Percentiles rank a stretch among this genome's conserved stretches.
Conservation (phyloP, 441 rosid species). For the Capsella rubella region DNA sequence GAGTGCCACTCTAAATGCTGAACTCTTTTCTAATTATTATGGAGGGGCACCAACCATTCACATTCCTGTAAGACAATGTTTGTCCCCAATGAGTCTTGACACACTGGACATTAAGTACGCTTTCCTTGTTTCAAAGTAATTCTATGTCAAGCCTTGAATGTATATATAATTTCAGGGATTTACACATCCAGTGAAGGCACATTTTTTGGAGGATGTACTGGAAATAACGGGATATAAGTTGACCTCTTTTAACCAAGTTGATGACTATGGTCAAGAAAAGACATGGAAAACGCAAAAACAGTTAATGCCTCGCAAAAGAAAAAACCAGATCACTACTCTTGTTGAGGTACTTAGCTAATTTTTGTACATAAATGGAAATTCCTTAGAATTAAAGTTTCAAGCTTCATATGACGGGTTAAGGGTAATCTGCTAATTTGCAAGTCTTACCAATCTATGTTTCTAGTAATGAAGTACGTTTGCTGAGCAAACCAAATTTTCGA, state of each 20-base stretch:
- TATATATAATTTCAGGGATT: constrained; percentile 67
- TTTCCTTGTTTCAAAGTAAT: not conserved
- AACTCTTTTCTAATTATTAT: constrained; percentile 88
- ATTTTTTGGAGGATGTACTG: constrained; percentile 88
- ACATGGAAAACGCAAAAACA: constrained; percentile 98
- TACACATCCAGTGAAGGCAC: constrained; percentile 84
- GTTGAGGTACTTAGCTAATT: constrained; percentile 75
- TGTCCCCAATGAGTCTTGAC: constrained; percentile 30
- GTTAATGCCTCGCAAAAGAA: constrained; percentile 87
- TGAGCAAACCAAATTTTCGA: constrained; percentile 21
- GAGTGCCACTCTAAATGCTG: constrained; percentile 99
- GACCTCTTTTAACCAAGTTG: constrained; percentile 91
- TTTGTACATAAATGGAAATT: constrained; percentile 16
- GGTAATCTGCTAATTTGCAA: constrained; percentile 2
- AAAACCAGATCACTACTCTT: constrained; percentile 89
- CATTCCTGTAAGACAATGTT: constrained; percentile 71
- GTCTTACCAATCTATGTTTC: constrained; percentile 17
- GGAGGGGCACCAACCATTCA: constrained; percentile 92
- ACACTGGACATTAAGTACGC: constrained; percentile 24
- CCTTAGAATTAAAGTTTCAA: constrained; percentile 25
- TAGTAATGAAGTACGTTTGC: constrained; percentile 10
- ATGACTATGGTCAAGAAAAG: constrained; percentile 99
- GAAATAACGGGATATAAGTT: constrained; percentile 92
- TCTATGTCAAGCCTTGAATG: constrained; percentile 27
- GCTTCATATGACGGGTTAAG: constrained; percentile 6